These are phyloP conservation scores for Phyllostachys edulis DNA, from an alignment of 176 grass and related monocot genomes.

Conservation along the genomic window DNA sequence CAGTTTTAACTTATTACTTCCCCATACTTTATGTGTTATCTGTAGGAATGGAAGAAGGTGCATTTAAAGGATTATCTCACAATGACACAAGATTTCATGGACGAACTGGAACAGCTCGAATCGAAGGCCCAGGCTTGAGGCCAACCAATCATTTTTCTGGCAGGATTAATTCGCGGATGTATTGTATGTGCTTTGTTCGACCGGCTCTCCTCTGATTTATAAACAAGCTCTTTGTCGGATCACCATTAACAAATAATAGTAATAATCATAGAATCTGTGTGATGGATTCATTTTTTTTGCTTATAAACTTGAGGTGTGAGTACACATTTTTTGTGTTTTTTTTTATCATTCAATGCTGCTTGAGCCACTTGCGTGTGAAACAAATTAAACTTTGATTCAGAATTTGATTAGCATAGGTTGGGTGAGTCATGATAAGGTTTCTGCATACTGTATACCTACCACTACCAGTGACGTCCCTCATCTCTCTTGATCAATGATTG, in stretches of 20 bases:
- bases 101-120: constrained; percentile 46
- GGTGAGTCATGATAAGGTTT: background rate
- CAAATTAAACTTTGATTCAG: background rate
- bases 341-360: background rate
- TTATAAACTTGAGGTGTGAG: background rate
- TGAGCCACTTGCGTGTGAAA: background rate
- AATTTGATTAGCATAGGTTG: background rate
- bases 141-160: constrained; percentile 37
- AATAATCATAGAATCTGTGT: background rate
- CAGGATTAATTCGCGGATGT: constrained; percentile 14
- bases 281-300: background rate
- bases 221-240: constrained; percentile 1
- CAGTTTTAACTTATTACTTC: background rate
- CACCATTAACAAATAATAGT: background rate
- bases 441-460: background rate
- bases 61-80: constrained; percentile 64
- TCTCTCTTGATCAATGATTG: background rate
- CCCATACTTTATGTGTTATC: background rate
- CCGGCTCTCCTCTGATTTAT: background rate
- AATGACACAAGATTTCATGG: constrained; percentile 66
- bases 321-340: background rate
- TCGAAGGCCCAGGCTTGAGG: constrained; percentile 33
- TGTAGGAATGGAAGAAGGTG: constrained; percentile 71
- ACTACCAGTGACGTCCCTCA: background rate
- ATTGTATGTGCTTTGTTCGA: constrained; percentile 7